These are phyloP conservation scores for Trichosporon coremiiforme DNA, from an alignment of 1,284 basidiomycete genomes.

Conservation along the genomic window DNA sequence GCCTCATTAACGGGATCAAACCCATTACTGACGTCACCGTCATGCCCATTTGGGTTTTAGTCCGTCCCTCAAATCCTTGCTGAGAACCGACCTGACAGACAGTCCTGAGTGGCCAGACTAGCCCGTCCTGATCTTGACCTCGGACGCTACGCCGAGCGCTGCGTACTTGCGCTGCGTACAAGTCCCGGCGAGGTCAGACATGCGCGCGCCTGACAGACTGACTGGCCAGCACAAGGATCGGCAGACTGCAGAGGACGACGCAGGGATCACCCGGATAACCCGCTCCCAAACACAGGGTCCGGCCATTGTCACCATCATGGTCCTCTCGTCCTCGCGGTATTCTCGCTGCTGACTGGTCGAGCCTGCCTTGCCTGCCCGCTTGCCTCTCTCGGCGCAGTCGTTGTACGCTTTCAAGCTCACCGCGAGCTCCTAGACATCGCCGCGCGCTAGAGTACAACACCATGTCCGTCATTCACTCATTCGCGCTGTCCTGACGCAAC, in stretches of 20 bases:
- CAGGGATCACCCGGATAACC: slow-evolving; percentile 8
- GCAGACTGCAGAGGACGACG: neutral
- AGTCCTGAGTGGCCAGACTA: neutral
- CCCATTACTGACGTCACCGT: neutral
- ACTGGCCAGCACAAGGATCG: neutral
- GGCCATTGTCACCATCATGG: neutral
- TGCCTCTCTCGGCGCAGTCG: neutral
- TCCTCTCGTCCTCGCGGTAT: neutral
- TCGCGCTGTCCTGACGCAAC: neutral
- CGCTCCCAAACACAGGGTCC: neutral
- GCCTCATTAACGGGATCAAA: slow-evolving; percentile 4
- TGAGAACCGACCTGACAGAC: neutral
- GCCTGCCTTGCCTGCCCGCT: neutral
- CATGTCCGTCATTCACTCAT: neutral
- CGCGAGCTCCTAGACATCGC: neutral
- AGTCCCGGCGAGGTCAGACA: neutral
- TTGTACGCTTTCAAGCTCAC: neutral
- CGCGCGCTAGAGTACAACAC: neutral
- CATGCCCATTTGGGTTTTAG: neutral
- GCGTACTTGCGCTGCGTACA: too few species aligned
- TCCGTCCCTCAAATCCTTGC: neutral
- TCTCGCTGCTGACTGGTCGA: neutral
- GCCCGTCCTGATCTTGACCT: neutral
- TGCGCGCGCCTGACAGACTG: neutral
- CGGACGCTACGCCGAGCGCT: too few species aligned